phyloP scores from a whole-genome alignment of 139 green algal species.

The Astrephomene gubernaculifera region DNA sequence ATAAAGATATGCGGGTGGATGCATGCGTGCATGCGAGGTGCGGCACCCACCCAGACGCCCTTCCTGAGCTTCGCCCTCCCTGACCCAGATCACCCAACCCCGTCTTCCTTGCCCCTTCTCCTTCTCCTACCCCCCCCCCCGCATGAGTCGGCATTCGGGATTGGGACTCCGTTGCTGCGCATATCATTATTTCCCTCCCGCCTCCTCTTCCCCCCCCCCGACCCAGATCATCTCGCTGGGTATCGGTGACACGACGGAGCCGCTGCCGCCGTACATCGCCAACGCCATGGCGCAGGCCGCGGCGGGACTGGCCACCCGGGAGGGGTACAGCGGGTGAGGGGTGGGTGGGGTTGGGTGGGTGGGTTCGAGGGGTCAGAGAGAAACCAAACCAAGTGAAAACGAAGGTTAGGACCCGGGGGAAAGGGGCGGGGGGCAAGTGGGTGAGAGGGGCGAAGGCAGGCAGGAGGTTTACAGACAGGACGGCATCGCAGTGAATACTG shows the following conservation, averaged over 20 bases:
- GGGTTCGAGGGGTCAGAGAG: neutral
- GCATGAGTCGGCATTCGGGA: too few species aligned
- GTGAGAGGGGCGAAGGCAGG: neutral
- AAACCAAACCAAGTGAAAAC: neutral
- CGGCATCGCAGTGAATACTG: too few species aligned
- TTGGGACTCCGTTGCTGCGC: too few species aligned
- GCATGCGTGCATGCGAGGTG: too few species aligned
- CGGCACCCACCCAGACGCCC: too few species aligned
- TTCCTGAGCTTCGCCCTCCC: too few species aligned
- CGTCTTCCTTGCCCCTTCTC: neutral
- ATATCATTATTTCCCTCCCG: too few species aligned
- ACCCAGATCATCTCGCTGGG: conserved; percentile 97
- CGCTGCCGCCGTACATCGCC: conserved; percentile 90
- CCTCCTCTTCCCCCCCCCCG: conserved; percentile 66
- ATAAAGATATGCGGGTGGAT: neutral
- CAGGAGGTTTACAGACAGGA: too few species aligned
- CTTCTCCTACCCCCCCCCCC: neutral
- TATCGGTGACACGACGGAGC: conserved; percentile 99
- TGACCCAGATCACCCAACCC: too few species aligned
- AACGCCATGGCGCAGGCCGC: conserved; percentile 88
- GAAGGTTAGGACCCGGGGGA: neutral
- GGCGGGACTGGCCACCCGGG: conserved; percentile 85
- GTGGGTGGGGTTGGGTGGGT: too few species aligned
- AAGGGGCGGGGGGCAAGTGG: neutral
- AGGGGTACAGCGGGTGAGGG: conserved; percentile 97